Evolutionary conservation across 768 basidiomycete species (phyloP).

Genomic region (Boletus rubroflammeus): DNA sequence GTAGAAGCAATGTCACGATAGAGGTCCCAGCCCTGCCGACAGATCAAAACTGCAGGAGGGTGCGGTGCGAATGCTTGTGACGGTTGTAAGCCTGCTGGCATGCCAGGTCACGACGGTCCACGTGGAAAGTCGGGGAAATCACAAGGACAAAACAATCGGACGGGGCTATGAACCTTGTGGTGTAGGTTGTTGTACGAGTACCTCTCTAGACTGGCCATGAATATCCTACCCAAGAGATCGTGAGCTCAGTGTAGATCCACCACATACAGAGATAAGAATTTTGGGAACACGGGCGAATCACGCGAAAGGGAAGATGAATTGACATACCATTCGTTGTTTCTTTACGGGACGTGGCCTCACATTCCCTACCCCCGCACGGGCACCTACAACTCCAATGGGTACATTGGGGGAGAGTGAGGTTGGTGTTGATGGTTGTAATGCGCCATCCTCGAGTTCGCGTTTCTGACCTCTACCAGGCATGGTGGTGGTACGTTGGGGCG

Average conservation of each 20-base stretch:
- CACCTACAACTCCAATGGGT: slow-evolving; percentile 38
- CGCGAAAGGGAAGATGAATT: background rate
- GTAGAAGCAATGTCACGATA: slow-evolving; percentile 8
- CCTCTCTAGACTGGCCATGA: slow-evolving; percentile 60
- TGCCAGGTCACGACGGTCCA: slow-evolving; percentile 6
- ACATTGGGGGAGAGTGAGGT: slow-evolving; percentile 21
- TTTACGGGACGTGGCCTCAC: slow-evolving; percentile 68
- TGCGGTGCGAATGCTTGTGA: slow-evolving; percentile 3
- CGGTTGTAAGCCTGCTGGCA: slow-evolving; percentile 6
- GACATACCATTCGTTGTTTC: slow-evolving; percentile 69
- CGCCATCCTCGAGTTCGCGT: slow-evolving; percentile 30
- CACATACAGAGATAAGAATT: background rate
- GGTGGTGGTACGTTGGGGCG: slow-evolving; percentile 20
- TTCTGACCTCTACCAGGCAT: slow-evolving; percentile 31
- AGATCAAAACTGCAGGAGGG: slow-evolving; percentile 11
- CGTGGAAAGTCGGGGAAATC: slow-evolving; percentile 4
- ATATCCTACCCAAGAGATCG: slow-evolving; percentile 43
- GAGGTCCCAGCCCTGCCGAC: slow-evolving; percentile 4
- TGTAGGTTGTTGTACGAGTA: slow-evolving; percentile 68
- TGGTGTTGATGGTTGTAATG: slow-evolving; percentile 22
- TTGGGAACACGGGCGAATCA: background rate
- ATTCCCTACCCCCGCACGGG: slow-evolving; percentile 56
- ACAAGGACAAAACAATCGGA: background rate
- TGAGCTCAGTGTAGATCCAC: slow-evolving; percentile 7
- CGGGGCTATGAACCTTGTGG: slow-evolving; percentile 56